Conservation (phyloP, 1,139 yeast genomes). For the Scheffersomyces cryptocercus region DNA sequence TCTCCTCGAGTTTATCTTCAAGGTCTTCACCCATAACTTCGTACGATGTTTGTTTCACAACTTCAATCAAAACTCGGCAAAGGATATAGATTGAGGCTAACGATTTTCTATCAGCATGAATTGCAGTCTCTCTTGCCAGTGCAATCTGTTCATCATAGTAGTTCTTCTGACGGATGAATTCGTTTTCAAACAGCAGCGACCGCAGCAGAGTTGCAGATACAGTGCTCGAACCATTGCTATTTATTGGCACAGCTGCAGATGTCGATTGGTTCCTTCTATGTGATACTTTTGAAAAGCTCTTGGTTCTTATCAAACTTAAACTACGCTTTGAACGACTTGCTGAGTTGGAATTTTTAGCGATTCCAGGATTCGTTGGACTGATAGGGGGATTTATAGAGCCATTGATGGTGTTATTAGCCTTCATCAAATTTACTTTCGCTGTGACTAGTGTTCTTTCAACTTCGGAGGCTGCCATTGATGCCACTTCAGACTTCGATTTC, state of each 20-base stretch:
- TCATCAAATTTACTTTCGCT: slow-evolving; percentile 10
- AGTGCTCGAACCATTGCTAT: slow-evolving; percentile 5
- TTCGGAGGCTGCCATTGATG: slow-evolving; percentile 70
- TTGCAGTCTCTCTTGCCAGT: slow-evolving; percentile 66
- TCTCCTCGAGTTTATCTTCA: slow-evolving; percentile 85
- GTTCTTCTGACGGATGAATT: slow-evolving; percentile 23
- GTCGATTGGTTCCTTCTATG: slow-evolving; percentile 44
- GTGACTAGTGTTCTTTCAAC: slow-evolving; percentile 43
- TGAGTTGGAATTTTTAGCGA: slow-evolving; percentile 14
- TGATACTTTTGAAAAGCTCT: slow-evolving; percentile 38
- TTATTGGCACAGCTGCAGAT: slow-evolving; percentile 19
- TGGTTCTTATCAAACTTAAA: slow-evolving; percentile 42
- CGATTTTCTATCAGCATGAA: slow-evolving; percentile 84
- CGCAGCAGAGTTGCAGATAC: slow-evolving; percentile 10
- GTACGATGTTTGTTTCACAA: slow-evolving; percentile 81
- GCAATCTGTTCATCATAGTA: slow-evolving; percentile 46
- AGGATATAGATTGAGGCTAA: slow-evolving; percentile 83
- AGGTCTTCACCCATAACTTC: slow-evolving; percentile 76
- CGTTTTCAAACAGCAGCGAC: slow-evolving; percentile 12
- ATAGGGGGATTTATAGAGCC: not conserved
- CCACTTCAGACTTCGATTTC: slow-evolving; percentile 82
- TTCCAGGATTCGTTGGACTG: slow-evolving; percentile 16
- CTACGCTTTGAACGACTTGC: slow-evolving; percentile 35
- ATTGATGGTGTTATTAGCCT: slow-evolving; percentile 3
- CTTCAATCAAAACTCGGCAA: slow-evolving; percentile 92